Evolutionary conservation across 2,329 filamentous ascomycete species (phyloP), one percentile per base, ranked within the genome.

Genomic region (Alternaria incomplexa): DNA sequence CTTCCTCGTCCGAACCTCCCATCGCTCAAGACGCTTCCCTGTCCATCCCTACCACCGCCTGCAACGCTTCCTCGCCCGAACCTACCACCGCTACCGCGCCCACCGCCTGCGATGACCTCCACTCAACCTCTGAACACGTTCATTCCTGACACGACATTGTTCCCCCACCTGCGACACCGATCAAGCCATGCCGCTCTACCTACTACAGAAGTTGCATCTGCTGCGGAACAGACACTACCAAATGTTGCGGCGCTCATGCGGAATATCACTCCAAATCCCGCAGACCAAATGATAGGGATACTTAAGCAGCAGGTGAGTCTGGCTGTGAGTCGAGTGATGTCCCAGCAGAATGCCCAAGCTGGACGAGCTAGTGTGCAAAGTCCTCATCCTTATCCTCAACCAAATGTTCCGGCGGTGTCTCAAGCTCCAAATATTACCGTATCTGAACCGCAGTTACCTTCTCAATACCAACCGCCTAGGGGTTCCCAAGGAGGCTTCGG

Each of bases 171-270:
- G 11, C 48, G 50, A 9, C 20, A 17, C 12, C 43, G 8, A 13
- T 22, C 36, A 10, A n/a, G n/a, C 32, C 48, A 30, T 7, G 4
- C 10, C 32, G 58, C 30, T 36, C 20, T 32, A 30, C 30, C 28
- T 17, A n/a, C 23, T 20, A 12, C 44, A 36, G 22, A 15, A 30
- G 22, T 32, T 56, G 22, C 12, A 17, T 9, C 50, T 26, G 22
- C n/a, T 28, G n/a, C 32, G 5, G 9, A 22, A 32, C 26, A 45
- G 13, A 13, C 17, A 11, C 56, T 53, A 50, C 22, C 58, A 9
- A 47, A 44, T 17, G 47, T 71, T 15, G 45, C 46, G 22, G 52
- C 52, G 12, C 71, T 63, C 48, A 61, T 73, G 36, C 65, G 52
- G 23, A 65, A 56, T 17, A 36, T 67, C 12, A 63, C 25, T 15